Evolutionary conservation across 2,329 filamentous ascomycete species (phyloP).

Genomic region (Ophiostoma sp.): DNA sequence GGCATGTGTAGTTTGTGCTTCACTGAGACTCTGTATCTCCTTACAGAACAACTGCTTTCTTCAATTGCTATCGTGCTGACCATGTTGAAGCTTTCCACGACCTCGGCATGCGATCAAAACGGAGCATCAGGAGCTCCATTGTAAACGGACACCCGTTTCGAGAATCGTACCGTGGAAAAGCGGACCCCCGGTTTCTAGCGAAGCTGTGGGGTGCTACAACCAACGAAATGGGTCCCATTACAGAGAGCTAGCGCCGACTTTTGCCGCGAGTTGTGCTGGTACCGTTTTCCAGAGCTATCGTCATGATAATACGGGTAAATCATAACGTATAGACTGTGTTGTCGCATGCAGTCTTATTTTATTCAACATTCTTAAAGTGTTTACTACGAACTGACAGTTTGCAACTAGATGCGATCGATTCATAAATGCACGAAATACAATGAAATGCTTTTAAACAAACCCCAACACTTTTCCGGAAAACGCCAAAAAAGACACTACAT

Average conservation of each 20-base stretch:
- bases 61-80: background rate
- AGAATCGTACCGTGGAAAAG: background rate
- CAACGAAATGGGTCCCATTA: conserved; percentile 18
- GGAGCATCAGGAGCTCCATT: background rate
- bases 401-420: background rate
- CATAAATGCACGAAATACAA: background rate
- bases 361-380: no score
- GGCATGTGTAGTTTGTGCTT: background rate
- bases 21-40: background rate
- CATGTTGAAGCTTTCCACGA: background rate
- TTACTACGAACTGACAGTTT: background rate
- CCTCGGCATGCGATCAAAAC: conserved; percentile 2
- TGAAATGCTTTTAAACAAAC: background rate
- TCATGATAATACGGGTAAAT: background rate
- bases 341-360: background rate
- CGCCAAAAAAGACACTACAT: conserved; percentile 3
- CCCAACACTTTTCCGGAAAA: conserved; percentile 12
- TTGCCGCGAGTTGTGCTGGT: conserved; percentile 14
- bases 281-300: background rate
- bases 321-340: background rate
- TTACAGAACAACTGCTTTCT: background rate
- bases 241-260: conserved; percentile 24
- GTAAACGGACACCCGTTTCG: background rate
- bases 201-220: conserved; percentile 17
- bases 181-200: conserved; percentile 15